Percentiles rank a stretch among this genome's conserved stretches.
These are phyloP conservation scores for Hymenoscyphus albidus DNA, from an alignment of 2,329 filamentous ascomycete species.

Conservation along the genomic window DNA sequence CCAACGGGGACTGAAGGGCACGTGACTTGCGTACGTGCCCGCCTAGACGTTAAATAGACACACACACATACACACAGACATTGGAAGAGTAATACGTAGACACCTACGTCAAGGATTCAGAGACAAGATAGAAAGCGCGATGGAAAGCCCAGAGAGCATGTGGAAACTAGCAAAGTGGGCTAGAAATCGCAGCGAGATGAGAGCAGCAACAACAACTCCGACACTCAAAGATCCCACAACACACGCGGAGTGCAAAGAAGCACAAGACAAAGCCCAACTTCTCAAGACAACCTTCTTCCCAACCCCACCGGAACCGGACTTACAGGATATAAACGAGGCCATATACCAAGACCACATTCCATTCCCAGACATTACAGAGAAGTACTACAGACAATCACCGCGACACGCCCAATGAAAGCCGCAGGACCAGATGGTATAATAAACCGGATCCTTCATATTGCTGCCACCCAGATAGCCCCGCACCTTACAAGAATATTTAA, in stretches of 20 bases:
- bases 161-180: slow-evolving; percentile 16
- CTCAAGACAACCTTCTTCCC: slow-evolving; percentile 15
- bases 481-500: slow-evolving; percentile 21
- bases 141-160: slow-evolving; percentile 11
- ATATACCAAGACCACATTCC: no score
- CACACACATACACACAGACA: no score
- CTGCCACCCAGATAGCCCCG: slow-evolving; percentile 12
- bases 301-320: slow-evolving; percentile 17
- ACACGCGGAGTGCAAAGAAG: no score
- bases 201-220: slow-evolving; percentile 7
- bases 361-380: no score
- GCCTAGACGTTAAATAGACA: no score
- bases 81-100: slow-evolving; percentile 10
- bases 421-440: slow-evolving; percentile 21
- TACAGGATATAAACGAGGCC: slow-evolving; percentile 15
- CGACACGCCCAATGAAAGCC: slow-evolving; percentile 18
- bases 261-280: neutral
- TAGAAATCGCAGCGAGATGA: slow-evolving; percentile 11
- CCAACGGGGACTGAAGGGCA: no score
- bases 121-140: slow-evolving; percentile 15
- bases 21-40: no score
- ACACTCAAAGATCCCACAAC: neutral
- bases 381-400: slow-evolving; percentile 14
- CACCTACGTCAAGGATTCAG: slow-evolving; percentile 9
- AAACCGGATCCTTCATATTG: slow-evolving; percentile 16